Percentiles rank a stretch among this genome's conserved stretches.
Evolutionary conservation across 441 rosid genomes (phyloP).

Genomic region (Bruguiera hainesii): DNA sequence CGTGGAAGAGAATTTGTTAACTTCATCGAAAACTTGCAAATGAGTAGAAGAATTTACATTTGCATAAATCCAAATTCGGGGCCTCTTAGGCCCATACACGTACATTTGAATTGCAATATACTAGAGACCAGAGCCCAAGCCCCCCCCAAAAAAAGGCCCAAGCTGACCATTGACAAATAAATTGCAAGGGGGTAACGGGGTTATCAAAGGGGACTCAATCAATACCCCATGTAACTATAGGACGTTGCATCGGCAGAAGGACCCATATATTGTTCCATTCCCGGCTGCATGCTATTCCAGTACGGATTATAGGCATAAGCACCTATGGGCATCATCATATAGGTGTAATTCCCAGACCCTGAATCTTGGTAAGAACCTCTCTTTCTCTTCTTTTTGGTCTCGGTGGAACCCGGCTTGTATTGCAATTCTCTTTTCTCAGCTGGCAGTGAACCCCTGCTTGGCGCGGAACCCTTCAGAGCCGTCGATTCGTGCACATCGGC

Average conservation of each 20-base stretch:
- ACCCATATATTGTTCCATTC: constrained; percentile 68
- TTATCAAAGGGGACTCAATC: constrained; percentile 55
- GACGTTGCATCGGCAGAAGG: constrained; percentile 69
- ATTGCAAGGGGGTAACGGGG: constrained; percentile 15
- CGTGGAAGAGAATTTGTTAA: no score
- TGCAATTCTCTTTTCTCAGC: constrained; percentile 75
- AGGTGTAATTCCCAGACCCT: constrained; percentile 67
- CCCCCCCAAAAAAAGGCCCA: no score
- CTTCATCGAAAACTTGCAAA: no score
- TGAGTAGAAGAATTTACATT: no score
- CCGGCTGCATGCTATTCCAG: constrained; percentile 83
- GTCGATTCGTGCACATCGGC: constrained; percentile 56
- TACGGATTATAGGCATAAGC: constrained; percentile 70
- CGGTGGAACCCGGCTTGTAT: constrained; percentile 68
- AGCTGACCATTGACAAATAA: no score
- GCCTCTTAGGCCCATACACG: no score
- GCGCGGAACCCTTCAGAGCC: constrained; percentile 63
- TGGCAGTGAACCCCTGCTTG: constrained; percentile 65
- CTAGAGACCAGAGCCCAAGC: no score
- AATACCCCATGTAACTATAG: constrained; percentile 57
- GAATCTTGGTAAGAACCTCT: constrained; percentile 45
- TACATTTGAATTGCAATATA: no score
- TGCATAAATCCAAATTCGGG: no score
- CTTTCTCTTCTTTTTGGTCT: constrained; percentile 90
- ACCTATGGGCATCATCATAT: constrained; percentile 93